phyloP scores from a whole-genome alignment of 2,329 filamentous ascomycete genomes.

The Colletotrichum orbiculare region DNA sequence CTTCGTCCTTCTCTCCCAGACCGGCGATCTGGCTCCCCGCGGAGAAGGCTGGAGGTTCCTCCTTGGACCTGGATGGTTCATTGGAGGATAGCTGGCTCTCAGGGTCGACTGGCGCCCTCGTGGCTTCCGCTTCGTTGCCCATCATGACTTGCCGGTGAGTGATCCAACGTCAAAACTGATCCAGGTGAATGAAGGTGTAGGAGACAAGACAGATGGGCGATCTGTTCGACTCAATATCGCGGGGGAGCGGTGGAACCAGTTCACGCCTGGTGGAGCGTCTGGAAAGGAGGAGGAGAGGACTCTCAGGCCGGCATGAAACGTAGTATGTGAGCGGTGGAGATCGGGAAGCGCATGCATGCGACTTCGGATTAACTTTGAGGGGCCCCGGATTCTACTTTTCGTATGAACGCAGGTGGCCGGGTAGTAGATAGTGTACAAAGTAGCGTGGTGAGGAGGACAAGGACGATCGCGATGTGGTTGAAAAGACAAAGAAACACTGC shows the following conservation, averaged over 20 bases:
- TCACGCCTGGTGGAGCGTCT: constrained; percentile 23
- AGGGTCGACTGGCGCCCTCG: constrained; percentile 8
- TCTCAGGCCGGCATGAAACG: constrained; percentile 7
- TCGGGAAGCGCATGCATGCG: constrained; percentile 13
- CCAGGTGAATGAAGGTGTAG: neutral
- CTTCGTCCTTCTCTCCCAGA: constrained; percentile 20
- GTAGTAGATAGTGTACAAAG: neutral
- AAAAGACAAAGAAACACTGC: neutral
- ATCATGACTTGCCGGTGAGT: neutral
- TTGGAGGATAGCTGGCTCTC: constrained; percentile 1
- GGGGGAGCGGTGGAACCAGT: constrained; percentile 22
- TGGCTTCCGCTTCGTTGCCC: constrained; percentile 25
- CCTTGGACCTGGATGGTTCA: neutral
- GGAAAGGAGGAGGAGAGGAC: neutral
- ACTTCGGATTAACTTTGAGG: constrained; percentile 26
- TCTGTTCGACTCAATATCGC: neutral
- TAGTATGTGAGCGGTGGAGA: constrained; percentile 22
- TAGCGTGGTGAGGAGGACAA: no score
- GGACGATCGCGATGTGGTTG: no score
- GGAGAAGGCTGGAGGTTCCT: neutral
- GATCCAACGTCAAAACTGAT: neutral
- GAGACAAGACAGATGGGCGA: neutral
- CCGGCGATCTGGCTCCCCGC: constrained; percentile 8
- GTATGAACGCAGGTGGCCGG: neutral
- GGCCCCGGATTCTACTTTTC: constrained; percentile 32